These are phyloP conservation scores for Paspalum vaginatum DNA, from an alignment of 176 grass and related monocot species.

Conservation along the genomic window DNA sequence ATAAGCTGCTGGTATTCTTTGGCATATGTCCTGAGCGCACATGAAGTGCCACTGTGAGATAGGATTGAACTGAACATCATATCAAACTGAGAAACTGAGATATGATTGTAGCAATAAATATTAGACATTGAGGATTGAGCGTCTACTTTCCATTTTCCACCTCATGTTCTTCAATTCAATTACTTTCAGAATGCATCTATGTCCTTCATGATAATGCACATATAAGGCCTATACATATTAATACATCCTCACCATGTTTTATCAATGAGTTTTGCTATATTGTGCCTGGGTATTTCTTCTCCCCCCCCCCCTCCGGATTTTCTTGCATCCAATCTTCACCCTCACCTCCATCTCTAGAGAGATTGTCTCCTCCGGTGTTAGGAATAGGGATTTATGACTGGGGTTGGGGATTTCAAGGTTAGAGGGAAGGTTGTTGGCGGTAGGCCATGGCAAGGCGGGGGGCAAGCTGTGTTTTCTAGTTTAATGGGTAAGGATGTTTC, in stretches of 20 bases:
- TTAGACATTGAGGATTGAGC: not conserved
- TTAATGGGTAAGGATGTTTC: too few relatives aligned
- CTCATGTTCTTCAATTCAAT: not conserved
- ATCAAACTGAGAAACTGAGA: not conserved
- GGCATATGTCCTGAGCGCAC: conserved; percentile 2
- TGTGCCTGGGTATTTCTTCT: too few relatives aligned
- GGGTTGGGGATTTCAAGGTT: too few relatives aligned
- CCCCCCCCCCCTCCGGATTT: too few relatives aligned
- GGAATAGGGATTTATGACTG: too few relatives aligned
- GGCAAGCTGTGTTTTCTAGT: too few relatives aligned
- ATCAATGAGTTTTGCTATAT: conserved; percentile 23
- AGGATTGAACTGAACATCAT: not conserved
- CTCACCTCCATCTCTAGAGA: too few relatives aligned
- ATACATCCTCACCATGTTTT: conserved; percentile 15
- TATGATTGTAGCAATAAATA: conserved; percentile 23
- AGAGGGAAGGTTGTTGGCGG: too few relatives aligned
- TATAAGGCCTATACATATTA: conserved; percentile 20
- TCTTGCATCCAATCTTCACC: not conserved
- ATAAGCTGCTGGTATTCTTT: conserved; percentile 27
- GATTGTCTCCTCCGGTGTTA: too few relatives aligned
- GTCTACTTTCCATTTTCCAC: too few relatives aligned
- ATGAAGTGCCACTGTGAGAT: not conserved
- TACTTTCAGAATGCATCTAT: not conserved
- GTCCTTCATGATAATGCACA: conserved; percentile 14
- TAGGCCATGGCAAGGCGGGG: too few relatives aligned